These are phyloP conservation scores for Saccharomycopsis synnaedendra DNA, from an alignment of 805 yeast genomes.

Conservation along the genomic window DNA sequence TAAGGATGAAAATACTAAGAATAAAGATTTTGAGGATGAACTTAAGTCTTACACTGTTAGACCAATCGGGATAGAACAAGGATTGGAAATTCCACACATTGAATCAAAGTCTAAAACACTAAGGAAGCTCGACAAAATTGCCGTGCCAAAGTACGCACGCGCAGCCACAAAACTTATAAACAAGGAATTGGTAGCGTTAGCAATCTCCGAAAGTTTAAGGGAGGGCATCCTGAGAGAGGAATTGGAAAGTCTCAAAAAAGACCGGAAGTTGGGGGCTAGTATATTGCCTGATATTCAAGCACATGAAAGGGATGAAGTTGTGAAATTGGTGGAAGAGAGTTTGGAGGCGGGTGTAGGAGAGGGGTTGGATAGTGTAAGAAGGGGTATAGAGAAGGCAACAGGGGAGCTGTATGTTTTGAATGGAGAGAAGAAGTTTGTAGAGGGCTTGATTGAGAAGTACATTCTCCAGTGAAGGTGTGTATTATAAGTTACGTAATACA, in stretches of 20 bases:
- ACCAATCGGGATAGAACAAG: conserved; percentile 36
- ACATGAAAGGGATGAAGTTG: too few species aligned
- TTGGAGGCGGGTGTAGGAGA: too few species aligned
- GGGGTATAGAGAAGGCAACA: too few species aligned
- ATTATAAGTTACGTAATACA: too few species aligned
- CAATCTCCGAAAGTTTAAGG: conserved; percentile 27
- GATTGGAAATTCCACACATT: conserved; percentile 30
- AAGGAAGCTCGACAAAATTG: background rate
- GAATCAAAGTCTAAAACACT: conserved; percentile 3
- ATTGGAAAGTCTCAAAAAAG: conserved; percentile 19
- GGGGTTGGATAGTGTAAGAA: too few species aligned
- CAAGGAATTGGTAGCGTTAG: conserved; percentile 23
- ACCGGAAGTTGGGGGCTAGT: background rate
- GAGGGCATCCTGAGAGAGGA: conserved; percentile 12
- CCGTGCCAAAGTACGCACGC: background rate
- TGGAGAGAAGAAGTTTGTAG: too few species aligned
- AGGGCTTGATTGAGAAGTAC: too few species aligned
- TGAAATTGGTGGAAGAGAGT: too few species aligned
- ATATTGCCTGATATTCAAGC: too few species aligned
- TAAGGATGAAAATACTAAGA: conserved; percentile 10
- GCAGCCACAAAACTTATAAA: conserved; percentile 17
- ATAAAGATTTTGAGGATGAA: conserved; percentile 10
- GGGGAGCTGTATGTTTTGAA: too few species aligned
- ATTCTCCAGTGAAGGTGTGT: too few species aligned
- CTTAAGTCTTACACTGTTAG: conserved; percentile 21